Evolutionary conservation across 2,329 filamentous ascomycete genomes (phyloP), one percentile per base, ranked within the genome.

Genomic region (Pseudocercospora vitis): DNA sequence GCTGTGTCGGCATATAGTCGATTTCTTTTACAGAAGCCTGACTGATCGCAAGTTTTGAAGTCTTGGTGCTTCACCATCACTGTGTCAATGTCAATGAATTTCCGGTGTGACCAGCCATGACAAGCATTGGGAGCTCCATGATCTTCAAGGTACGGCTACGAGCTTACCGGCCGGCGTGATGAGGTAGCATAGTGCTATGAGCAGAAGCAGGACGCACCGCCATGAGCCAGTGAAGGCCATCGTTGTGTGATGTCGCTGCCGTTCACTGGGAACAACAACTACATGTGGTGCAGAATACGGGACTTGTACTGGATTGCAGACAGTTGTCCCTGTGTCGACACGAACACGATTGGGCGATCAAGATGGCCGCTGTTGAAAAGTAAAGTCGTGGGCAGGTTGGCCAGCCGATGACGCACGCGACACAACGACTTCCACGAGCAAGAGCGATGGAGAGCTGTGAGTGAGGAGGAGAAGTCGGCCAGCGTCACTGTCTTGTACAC

Each of bases 11-110:
- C 94, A 70, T 88, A 91, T 32, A 83, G 88, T 70, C 94, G 85
- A 75, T 97, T 97, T 61, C 94, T 88, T 71, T 91, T 94, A 76
- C 94, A 99, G 78, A 99, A 99, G 66, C 94, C 94, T 3, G 92
- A 94, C 71, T 99, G 92, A 63, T 88, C 78, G 76, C 94, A 99
- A 65, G 88, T 96, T 71, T 97, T 99, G 81, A 97, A 99, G 72
- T 95, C 91, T 66, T 96, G 85, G 70, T 96, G 88, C 76, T 99
- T 99, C 48, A 99, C 94, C 65, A 83, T 80, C 61, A 82, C 91
- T 95, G 63, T 24, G 19, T 2, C 31, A 45, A 5, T 45, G 46
- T 50, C 18, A 53, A 14, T 19, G 14, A 3, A 3, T 18, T 14
- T 16, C 42, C 16, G 12, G 23, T 47, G 35, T 42, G 21, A 40